Percentiles rank a stretch among this genome's conserved stretches.
Conservation (phyloP, 2,329 filamentous ascomycete species). For the Nemania sp. region DNA sequence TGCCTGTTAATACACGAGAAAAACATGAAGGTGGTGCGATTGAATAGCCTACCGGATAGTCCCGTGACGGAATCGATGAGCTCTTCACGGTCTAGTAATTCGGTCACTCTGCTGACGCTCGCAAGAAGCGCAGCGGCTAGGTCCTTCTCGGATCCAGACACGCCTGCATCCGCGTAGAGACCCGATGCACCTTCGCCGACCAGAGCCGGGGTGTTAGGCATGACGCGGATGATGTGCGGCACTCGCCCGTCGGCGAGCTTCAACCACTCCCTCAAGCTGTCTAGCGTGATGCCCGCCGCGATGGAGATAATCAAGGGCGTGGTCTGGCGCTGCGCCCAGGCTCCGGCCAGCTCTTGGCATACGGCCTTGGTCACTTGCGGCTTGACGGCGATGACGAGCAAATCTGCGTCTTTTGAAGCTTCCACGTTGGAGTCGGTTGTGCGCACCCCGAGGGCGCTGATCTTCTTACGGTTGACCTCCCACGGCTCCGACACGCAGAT, state of each 20-base stretch:
- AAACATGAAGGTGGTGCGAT: background rate
- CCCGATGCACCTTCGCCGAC: constrained; percentile 55
- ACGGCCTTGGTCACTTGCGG: constrained; percentile 53
- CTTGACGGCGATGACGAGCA: constrained; percentile 56
- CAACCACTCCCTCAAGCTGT: constrained; percentile 49
- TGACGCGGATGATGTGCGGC: constrained; percentile 53
- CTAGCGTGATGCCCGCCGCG: constrained; percentile 52
- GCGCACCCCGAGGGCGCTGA: constrained; percentile 49
- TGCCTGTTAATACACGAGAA: constrained; percentile 9
- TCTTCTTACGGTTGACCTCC: constrained; percentile 56
- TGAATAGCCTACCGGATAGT: constrained; percentile 47
- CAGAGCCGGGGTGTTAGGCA: constrained; percentile 57
- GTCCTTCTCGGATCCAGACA: constrained; percentile 47
- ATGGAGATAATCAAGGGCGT: constrained; percentile 54
- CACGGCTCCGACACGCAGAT: constrained; percentile 55
- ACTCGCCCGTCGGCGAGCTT: constrained; percentile 41
- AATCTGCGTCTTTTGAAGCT: constrained; percentile 47
- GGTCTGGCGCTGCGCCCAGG: constrained; percentile 40
- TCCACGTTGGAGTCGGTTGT: constrained; percentile 52
- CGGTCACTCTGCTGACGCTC: constrained; percentile 51
- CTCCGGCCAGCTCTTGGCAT: constrained; percentile 50
- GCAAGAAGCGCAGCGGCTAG: constrained; percentile 47
- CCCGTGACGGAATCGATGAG: constrained; percentile 55
- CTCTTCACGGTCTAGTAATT: constrained; percentile 55
- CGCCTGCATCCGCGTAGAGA: constrained; percentile 48